Base-by-base conservation (phyloP, 2,329 filamentous ascomycete genomes). In the Periconia sp. region DNA sequence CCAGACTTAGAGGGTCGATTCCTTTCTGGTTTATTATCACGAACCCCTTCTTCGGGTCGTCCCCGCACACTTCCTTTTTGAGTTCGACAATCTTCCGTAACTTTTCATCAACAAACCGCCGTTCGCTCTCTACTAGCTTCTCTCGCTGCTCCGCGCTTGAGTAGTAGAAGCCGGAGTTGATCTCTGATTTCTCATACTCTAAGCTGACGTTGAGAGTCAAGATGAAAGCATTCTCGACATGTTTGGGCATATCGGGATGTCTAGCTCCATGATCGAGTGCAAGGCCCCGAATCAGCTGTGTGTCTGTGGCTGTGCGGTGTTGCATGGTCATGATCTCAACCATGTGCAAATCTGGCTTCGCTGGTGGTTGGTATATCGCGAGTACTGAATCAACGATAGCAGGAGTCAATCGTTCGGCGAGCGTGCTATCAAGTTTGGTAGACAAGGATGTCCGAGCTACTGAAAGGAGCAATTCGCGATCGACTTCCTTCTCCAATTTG, bases 311-410 rank as follows among this genome's bases (percentile, higher is more conserved):
- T 49, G 91, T 92, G 65, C 93, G 90, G 80, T 99, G 94, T 80
- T 99, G 94, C 93, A 99, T 97, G 75, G 96, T 97, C 94, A 99
- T 99, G 68, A 99, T 97, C 78, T 99, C 94, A 63, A 99, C 84
- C 94, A 99, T 99, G 81, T 97, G 93, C 70, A 99, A 78, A 77
- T 99, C 94, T 52, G 95, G 95, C 80, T 97, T 97, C 58, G 85
- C 86, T 23, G 91, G 91, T 17, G 90, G 81, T 74, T 92, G 84
- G 81, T 97, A 92, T 74, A 99, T 99, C 60, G 94, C 85, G 53
- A 99, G 86, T 45, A 99, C 94, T 55, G 94, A 90, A 73, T 99
- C 94, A 69, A 97, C 94, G 69, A 99, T 96, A 67, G 91, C 90
- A 53, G 94, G 92, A 0, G 92, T 97, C 57, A 99, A 86, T 74